Base-by-base conservation (phyloP, 2,329 filamentous ascomycete genomes). In the Fusarium sp. region DNA sequence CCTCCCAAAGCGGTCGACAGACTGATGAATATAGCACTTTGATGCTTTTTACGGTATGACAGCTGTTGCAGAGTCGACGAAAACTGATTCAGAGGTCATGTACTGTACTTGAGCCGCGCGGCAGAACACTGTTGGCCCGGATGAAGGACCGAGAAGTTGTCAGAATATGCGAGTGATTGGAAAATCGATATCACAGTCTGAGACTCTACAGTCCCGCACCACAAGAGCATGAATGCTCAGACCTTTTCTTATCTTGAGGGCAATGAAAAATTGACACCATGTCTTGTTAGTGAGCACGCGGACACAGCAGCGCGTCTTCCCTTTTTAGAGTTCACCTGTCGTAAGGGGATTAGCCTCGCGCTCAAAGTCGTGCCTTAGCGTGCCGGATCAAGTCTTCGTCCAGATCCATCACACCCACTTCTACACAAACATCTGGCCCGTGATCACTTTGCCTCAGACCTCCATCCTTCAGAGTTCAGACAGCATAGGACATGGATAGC, bases 371-470 rank as follows among this genome's bases (percentile, higher is more conserved):
- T 7, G 9, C 13, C 16, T 22, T 35, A 6, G 22, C 16, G 47
- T 57, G 50, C 50, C 16, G 13, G 45, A 24, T 22, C 24, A 42
- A 31, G 22, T 20, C 37, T 22, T 13, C 35, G 22, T 37, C 18
- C 50, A 56, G 35, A 40, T 69, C 57, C 38, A 47, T 10, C 37
- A 52, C 66, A 66, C 22, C 45, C 24, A 64, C 37, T 54, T 52
- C 27, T 42, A 54, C 64, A 57, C 64, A 63, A 60, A 42, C 57
- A 47, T 63, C 45, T 70, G 63, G 70, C 62, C 66, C 63, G 62
- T 64, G 69, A 64, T 66, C 63, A 65, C 54, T 62, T 62, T 59
- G 20, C 56, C 61, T 69, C 37, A 42, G 57, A 63, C 58, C 57
- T 54, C 50, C 56, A 31, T 31, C 29, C 29, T 18, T 57, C 38